A percentile compares a stretch with the other conserved stretches of the same genome.
Evolutionary conservation across 306 rosid genomes (phyloP).

Genomic region (Mucuna pruriens): DNA sequence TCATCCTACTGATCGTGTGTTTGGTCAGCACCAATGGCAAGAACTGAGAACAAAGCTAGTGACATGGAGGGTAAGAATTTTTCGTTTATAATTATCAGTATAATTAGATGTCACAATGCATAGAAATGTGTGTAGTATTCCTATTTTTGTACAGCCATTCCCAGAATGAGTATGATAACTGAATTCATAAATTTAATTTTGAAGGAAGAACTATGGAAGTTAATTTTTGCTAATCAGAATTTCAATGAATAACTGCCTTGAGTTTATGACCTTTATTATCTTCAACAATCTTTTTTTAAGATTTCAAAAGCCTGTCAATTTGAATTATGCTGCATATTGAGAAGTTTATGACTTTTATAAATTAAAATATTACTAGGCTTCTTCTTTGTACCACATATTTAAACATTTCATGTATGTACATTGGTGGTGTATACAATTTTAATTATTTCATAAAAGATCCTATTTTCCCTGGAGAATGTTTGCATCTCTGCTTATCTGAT

Average conservation of each 20-base stretch:
- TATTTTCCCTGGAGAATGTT: background rate
- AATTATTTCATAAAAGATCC: background rate
- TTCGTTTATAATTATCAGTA: background rate
- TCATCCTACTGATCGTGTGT: conserved; percentile 73
- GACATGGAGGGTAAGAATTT: conserved; percentile 82
- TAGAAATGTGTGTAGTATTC: background rate
- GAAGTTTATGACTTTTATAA: background rate
- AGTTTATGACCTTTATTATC: background rate
- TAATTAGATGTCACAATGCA: background rate
- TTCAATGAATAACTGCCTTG: background rate
- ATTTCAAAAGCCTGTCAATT: conserved; percentile 13
- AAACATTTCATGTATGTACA: background rate
- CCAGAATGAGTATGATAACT: background rate
- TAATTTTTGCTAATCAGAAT: background rate
- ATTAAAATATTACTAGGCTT: background rate
- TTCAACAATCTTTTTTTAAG: background rate
- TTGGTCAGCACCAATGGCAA: conserved; percentile 89
- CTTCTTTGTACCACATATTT: background rate
- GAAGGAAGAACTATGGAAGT: background rate
- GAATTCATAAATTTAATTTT: background rate
- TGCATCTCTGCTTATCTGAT: background rate
- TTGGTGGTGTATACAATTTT: background rate
- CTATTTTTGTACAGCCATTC: background rate
- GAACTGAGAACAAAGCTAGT: conserved; percentile 73
- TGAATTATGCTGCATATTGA: background rate